Conservation (phyloP, 78 protist genomes). For the Emiliania huxleyi region DNA sequence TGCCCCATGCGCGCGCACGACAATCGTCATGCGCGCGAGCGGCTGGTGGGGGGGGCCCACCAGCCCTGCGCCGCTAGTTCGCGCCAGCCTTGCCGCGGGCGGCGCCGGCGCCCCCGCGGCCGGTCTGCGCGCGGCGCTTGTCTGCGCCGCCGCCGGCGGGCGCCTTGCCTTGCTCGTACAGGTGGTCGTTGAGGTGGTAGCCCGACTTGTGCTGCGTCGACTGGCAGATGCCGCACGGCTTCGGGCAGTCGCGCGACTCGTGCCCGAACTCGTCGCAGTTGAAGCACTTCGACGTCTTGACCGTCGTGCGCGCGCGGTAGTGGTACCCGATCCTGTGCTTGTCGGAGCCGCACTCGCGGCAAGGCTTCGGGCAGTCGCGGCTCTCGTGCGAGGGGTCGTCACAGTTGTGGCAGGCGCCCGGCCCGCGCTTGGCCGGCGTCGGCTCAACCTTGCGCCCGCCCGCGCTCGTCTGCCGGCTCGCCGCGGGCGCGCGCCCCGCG, state of each 20-base stretch:
- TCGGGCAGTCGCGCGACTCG: background rate
- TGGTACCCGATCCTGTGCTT: slow-evolving; percentile 5
- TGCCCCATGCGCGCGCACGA: too few species aligned
- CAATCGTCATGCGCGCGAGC: too few species aligned
- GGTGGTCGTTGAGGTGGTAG: slow-evolving; percentile 17
- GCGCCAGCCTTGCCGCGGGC: too few species aligned
- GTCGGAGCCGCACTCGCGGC: slow-evolving; percentile 27
- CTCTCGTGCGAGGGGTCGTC: background rate
- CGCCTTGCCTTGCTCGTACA: background rate
- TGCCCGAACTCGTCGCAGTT: background rate
- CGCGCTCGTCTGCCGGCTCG: background rate
- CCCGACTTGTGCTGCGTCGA: slow-evolving; percentile 7
- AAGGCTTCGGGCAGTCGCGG: slow-evolving; percentile 23
- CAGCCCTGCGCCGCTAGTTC: too few species aligned
- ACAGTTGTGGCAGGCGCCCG: slow-evolving; percentile 17
- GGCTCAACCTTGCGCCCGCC: background rate
- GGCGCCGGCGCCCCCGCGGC: too few species aligned
- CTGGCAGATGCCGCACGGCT: background rate
- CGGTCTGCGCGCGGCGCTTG: too few species aligned
- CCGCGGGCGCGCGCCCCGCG: background rate
- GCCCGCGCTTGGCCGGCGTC: background rate
- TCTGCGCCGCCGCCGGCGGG: too few species aligned
- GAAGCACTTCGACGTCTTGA: slow-evolving; percentile 14
- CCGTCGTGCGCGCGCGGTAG: background rate
- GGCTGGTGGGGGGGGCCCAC: too few species aligned